A percentile compares a stretch with the other conserved stretches of the same genome.
Evolutionary conservation across 164 flowering plant genomes (phyloP).

Genomic region (Pachysandra terminalis): DNA sequence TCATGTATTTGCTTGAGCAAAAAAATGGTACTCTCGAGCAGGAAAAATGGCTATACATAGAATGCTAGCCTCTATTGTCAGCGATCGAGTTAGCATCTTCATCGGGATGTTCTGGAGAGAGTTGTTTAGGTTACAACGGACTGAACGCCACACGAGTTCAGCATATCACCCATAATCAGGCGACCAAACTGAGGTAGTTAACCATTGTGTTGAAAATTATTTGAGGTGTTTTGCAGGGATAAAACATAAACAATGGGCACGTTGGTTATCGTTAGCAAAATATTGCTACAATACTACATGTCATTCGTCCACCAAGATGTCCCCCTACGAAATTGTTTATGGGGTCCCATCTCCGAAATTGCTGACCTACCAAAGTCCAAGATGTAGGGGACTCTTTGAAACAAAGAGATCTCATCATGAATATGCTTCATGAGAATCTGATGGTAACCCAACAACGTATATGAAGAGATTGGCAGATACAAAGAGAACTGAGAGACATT

Average conservation of each 20-base stretch:
- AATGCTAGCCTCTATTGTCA: background rate
- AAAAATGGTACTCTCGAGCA: too few species aligned
- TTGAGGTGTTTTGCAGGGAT: background rate
- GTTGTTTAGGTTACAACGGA: background rate
- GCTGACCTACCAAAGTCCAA: background rate
- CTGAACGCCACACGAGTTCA: background rate
- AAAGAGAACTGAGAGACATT: background rate
- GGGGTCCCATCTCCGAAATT: background rate
- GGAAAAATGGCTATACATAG: too few species aligned
- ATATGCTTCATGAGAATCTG: background rate
- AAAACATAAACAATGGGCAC: background rate
- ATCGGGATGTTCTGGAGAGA: background rate
- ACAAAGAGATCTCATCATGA: background rate
- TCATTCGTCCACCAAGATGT: background rate
- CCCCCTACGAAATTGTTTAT: background rate
- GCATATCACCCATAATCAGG: background rate
- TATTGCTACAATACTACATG: background rate
- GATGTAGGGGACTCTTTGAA: background rate
- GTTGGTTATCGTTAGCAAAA: background rate
- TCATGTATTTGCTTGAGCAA: too few species aligned
- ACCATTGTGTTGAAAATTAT: background rate
- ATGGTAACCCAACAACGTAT: background rate
- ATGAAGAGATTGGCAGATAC: background rate
- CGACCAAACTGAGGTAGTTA: background rate
- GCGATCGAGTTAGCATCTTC: background rate